These are phyloP conservation scores for Ceratobasidium theobromae DNA, from an alignment of 1,284 basidiomycete species.

Conservation along the genomic window DNA sequence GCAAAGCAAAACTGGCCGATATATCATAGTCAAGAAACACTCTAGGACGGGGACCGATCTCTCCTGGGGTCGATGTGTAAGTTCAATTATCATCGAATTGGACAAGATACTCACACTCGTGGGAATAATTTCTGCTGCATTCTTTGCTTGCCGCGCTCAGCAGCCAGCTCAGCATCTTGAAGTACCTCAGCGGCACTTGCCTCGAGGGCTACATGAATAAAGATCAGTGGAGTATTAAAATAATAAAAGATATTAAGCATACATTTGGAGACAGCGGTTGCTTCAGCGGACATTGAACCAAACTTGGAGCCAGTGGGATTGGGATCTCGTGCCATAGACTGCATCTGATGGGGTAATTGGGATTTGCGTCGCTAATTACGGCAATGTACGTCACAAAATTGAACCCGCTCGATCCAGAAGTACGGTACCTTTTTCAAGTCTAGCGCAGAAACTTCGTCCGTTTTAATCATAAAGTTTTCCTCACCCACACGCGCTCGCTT, in stretches of 20 bases:
- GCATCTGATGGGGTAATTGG: conserved; percentile 24
- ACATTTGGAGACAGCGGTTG: conserved; percentile 16
- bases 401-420: background rate
- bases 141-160: conserved; percentile 17
- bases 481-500: conserved; percentile 67
- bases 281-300: conserved; percentile 15
- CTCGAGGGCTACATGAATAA: conserved; percentile 1
- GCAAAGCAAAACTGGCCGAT: background rate
- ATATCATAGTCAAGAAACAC: too few species aligned
- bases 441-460: conserved; percentile 21
- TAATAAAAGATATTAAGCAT: background rate
- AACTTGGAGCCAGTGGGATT: conserved; percentile 22
- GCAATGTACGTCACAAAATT: background rate
- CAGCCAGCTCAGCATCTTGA: conserved; percentile 25
- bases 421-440: conserved; percentile 18
- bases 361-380: conserved; percentile 14
- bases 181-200: conserved; percentile 15
- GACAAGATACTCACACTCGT: conserved; percentile 1
- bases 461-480: conserved; percentile 56
- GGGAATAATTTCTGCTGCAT: conserved; percentile 17
- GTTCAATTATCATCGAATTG: background rate
- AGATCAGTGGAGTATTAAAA: background rate
- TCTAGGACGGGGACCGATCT: conserved; percentile 28
- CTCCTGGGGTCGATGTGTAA: background rate
- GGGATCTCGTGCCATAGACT: conserved; percentile 25